Base-by-base conservation (phyloP, 176 grass and related monocot species). In the Hyparrhenia diplandra region DNA sequence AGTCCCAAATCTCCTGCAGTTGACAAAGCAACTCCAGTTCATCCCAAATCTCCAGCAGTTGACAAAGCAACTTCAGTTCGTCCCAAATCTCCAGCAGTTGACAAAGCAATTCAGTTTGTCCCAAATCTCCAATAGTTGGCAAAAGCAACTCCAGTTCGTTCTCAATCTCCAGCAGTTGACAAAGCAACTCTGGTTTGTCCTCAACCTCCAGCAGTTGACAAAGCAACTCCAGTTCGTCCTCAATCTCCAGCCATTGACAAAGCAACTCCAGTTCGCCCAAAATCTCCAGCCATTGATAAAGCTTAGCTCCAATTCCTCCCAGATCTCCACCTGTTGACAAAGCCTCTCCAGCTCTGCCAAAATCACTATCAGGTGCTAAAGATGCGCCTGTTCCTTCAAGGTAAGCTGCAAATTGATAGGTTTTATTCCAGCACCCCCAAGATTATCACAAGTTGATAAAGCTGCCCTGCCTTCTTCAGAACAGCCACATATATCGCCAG, bases 371-470 rank as follows among this genome's bases (percentile, higher is more conserved):
- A 71, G 30, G 34, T 36, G 55, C 55, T 77, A 85, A 85, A 82
- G 88, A 85, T 82, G 78, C 37, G n/a, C 46, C 58, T 20, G 20
- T 47, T 67, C 37, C 88, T 79, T 86, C 74, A 27, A 90, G 61
- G 77, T 79, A 67, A 67, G 67, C 46, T 67, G 39, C 78, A 89
- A 68, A 34, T 68, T 62, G 79, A 79, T 79, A 90, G 82, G 62
- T 57, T 57, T 84, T 29, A 34, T 74, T 59, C 79, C 79, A 61
- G 79, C 69, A 4, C 47, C 78, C 25, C 60, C 79, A 90, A 83
- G 67, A 78, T 37, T 73, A 51, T 49, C 73, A 34, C 79, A 83
- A 68, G 83, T 86, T 83, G 79, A 83, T 83, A 90, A 79, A 60
- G 60, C n/a, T 73, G 39, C 74, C 11, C 10, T 25, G 27, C 58